Percentiles rank a stretch among this genome's conserved stretches.
Evolutionary conservation across 495 filamentous ascomycete genomes (phyloP).

Genomic region (Xylaria grammica): DNA sequence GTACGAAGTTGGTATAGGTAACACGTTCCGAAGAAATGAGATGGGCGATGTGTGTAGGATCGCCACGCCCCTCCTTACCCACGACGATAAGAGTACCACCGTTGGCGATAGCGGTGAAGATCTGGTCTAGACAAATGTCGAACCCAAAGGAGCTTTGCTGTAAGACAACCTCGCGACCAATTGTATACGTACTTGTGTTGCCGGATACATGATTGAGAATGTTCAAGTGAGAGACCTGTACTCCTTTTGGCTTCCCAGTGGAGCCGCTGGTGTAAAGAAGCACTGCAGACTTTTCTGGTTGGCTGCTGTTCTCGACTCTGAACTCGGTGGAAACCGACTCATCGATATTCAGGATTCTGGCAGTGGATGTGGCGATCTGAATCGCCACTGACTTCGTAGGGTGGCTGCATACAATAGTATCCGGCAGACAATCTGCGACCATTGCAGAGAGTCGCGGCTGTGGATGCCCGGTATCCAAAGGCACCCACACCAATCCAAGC

Average conservation of each 20-base stretch:
- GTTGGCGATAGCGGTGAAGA: slow-evolving; percentile 24
- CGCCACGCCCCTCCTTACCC: slow-evolving; percentile 22
- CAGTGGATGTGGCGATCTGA: too few species aligned
- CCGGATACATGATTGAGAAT: slow-evolving; percentile 26
- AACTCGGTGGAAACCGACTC: too few species aligned
- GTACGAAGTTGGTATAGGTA: slow-evolving; percentile 27
- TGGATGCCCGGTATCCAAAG: too few species aligned
- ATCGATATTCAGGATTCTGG: too few species aligned
- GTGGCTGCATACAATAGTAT: too few species aligned
- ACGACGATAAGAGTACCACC: slow-evolving; percentile 33
- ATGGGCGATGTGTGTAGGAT: slow-evolving; percentile 28
- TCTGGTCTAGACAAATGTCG: slow-evolving; percentile 32
- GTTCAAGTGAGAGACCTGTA: slow-evolving; percentile 35
- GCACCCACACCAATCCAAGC: too few species aligned
- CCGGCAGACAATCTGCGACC: too few species aligned
- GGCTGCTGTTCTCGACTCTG: too few species aligned
- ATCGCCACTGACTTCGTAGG: too few species aligned
- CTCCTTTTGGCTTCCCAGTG: slow-evolving; percentile 51
- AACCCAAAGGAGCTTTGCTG: slow-evolving; percentile 37
- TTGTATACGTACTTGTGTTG: background rate
- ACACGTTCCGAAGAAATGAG: slow-evolving; percentile 26
- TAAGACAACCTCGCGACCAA: slow-evolving; percentile 27
- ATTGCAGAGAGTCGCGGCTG: too few species aligned
- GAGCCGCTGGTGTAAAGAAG: slow-evolving; percentile 55
- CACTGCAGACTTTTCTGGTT: too few species aligned